Evolutionary conservation across 768 basidiomycete species (phyloP).

Genomic region (Rhodotorula toruloides): DNA sequence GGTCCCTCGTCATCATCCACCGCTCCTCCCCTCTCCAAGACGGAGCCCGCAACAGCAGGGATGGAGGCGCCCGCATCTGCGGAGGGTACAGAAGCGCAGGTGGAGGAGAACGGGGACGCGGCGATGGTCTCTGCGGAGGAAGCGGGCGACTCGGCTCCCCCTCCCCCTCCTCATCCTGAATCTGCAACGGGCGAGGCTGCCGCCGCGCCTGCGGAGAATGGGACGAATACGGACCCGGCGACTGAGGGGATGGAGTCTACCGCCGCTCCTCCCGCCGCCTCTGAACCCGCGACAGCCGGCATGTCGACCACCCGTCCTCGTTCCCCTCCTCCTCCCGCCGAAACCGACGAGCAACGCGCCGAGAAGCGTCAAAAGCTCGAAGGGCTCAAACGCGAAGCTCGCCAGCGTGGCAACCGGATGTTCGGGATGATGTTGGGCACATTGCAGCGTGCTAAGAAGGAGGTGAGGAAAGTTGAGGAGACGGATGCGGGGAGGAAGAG

Average conservation of each 20-base stretch:
- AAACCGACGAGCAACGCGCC: constrained; percentile 2
- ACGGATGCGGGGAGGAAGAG: constrained; percentile 24
- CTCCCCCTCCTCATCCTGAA: background rate
- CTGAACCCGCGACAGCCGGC: constrained; percentile 1
- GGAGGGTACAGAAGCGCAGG: too few species aligned
- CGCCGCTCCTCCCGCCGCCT: background rate
- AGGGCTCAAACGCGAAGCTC: constrained; percentile 7
- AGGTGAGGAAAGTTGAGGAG: background rate
- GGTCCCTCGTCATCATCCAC: too few species aligned
- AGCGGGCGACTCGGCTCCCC: too few species aligned
- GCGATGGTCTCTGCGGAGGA: too few species aligned
- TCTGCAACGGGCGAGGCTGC: background rate
- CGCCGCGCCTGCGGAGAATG: background rate
- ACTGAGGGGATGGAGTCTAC: background rate
- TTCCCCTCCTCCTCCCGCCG: too few species aligned
- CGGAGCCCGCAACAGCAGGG: too few species aligned
- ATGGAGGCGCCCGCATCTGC: too few species aligned
- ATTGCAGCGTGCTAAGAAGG: constrained; percentile 21
- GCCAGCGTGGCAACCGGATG: constrained; percentile 22
- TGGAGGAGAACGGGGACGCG: too few species aligned
- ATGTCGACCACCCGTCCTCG: too few species aligned
- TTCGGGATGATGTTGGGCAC: constrained; percentile 33
- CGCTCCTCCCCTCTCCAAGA: too few species aligned
- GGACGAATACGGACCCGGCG: background rate
- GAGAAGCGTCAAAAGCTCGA: background rate